phyloP scores from a whole-genome alignment of 2,329 filamentous ascomycete genomes.

The Botrytis porri region DNA sequence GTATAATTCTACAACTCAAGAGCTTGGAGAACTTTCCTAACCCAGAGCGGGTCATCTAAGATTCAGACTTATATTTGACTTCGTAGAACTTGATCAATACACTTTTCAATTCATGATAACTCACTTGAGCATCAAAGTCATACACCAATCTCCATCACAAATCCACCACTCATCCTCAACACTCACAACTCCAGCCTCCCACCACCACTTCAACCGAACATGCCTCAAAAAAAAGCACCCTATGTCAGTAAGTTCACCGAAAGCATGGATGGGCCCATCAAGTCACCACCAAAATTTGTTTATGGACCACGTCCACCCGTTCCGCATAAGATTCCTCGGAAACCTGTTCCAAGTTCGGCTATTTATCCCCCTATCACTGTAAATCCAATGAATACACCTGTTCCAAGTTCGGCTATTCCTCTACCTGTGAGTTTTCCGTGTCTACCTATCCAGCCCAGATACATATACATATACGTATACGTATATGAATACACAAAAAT shows the following conservation, averaged over 20 bases:
- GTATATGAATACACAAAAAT: accelerated
- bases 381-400: too few relatives aligned
- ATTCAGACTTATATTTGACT: background rate
- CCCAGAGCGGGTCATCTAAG: background rate
- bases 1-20: background rate
- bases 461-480: too few relatives aligned
- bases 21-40: background rate
- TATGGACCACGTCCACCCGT: too few relatives aligned
- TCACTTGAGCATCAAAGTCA: background rate
- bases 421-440: too few relatives aligned
- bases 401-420: too few relatives aligned
- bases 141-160: background rate
- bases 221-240: background rate
- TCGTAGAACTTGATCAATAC: background rate
- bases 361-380: too few relatives aligned
- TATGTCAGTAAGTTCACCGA: background rate
- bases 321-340: too few relatives aligned
- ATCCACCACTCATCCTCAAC: background rate
- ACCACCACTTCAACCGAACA: background rate
- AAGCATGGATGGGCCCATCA: background rate
- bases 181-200: too few relatives aligned
- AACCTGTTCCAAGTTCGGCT: too few relatives aligned
- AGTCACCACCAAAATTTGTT: too few relatives aligned
- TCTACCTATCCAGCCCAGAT: too few relatives aligned
- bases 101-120: background rate